Evolutionary conservation across 805 yeast genomes (phyloP), one percentile per base, ranked within the genome.

Genomic region (Maudiozyma barnettii): DNA sequence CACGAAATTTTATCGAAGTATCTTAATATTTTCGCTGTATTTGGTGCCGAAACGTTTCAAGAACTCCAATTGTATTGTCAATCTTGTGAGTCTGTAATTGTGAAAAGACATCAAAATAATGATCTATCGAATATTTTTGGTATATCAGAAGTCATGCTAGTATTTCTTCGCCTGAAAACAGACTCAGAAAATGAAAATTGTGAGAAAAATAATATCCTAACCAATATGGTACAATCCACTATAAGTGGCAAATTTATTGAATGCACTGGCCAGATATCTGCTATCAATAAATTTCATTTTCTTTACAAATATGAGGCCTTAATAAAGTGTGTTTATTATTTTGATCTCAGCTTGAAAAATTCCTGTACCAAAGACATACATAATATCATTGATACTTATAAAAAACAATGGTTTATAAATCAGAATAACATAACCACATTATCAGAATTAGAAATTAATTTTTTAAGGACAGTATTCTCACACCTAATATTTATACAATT

Each of bases 311-410:
- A 62, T 20, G 69, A 64, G 39, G 45, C 57, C 0, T 54, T 70
- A 39, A 57, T 71, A 2, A 68, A 60, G 49, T 47, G 66, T 3
- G 58, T 58, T 14, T 70, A 65, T 50, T 63, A 59, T 26, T 51
- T 71, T 8, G 57, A 65, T 14, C 42, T 60, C 12, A 74, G 70
- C 49, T 58, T 63, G 53, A 62, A 56, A 23, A 51, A 63, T 12
- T 63, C 61, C 39, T 57, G 66, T 4, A 59, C 61, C 12, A 21
- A 45, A 3, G 68, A 69, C 44, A 50, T 71, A 12, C 50, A 49
- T 1, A 60, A 62, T 41, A 62, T 71, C 18, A 45, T 66, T 1
- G 53, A 57, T 10, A 49, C 56, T n/a, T 69, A 66, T 45, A 48
- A 59, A 9, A 54, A 51, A 8, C 60, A 62, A 41, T 69, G 73